Evolutionary conservation across 495 filamentous ascomycete genomes (phyloP).

Genomic region (Xylaria cubensis): DNA sequence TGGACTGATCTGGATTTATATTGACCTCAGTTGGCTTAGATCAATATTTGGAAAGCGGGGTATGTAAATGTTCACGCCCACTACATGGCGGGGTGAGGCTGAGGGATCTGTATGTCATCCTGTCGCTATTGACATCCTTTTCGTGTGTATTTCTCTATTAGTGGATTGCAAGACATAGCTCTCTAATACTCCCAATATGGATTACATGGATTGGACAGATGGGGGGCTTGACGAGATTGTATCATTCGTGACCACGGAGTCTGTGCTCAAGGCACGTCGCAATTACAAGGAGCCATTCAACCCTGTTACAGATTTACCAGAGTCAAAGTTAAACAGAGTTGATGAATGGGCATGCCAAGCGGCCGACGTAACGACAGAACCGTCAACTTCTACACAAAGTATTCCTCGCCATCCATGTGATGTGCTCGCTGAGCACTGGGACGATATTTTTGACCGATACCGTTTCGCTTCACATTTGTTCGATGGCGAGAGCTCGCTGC

Average conservation of each 20-base stretch:
- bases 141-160: not conserved
- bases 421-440: slow-evolving; percentile 3
- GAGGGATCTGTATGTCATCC: not conserved
- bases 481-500: not conserved
- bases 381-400: not conserved
- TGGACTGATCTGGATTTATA: too few species aligned
- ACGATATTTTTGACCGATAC: slow-evolving; percentile 4
- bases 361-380: not conserved
- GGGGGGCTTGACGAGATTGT: not conserved
- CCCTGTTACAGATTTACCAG: slow-evolving; percentile 5
- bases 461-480: slow-evolving; percentile 9
- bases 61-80: not conserved
- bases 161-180: not conserved
- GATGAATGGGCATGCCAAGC: not conserved
- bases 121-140: not conserved
- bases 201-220: slow-evolving; percentile 7
- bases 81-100: not conserved
- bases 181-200: not conserved
- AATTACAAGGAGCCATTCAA: not conserved
- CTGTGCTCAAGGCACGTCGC: not conserved
- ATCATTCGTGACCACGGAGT: not conserved
- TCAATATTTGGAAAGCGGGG: not conserved
- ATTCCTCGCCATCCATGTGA: slow-evolving; percentile 8
- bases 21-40: not conserved
- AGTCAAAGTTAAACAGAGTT: not conserved